phyloP scores from a whole-genome alignment of 225 moss, liverwort and hornwort genomes.

The Physcomitrium patens region DNA sequence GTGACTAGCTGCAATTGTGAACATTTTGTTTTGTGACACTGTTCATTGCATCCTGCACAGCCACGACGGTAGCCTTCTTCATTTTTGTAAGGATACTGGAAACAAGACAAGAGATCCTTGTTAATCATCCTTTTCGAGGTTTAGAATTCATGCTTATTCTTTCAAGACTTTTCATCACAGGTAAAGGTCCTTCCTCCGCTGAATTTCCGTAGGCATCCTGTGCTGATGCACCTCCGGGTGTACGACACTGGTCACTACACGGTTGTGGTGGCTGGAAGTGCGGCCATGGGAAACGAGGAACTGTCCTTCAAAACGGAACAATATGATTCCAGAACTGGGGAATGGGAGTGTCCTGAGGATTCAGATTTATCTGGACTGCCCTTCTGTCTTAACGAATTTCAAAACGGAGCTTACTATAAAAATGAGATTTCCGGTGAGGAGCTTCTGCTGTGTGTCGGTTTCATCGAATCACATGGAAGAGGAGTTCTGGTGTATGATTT shows the following conservation, averaged over 20 bases:
- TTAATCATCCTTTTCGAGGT: too few relatives aligned
- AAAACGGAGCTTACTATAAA: slow-evolving; percentile 37
- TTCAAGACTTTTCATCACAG: too few relatives aligned
- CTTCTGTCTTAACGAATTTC: slow-evolving; percentile 55
- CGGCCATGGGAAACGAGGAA: slow-evolving; percentile 32
- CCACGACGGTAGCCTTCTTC: too few relatives aligned
- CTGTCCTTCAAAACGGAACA: slow-evolving; percentile 41
- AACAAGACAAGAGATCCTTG: too few relatives aligned
- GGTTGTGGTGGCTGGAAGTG: slow-evolving; percentile 47
- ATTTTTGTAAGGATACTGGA: too few relatives aligned
- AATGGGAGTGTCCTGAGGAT: slow-evolving; percentile 29
- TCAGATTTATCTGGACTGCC: slow-evolving; percentile 32
- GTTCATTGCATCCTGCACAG: too few relatives aligned
- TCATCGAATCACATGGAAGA: slow-evolving; percentile 9
- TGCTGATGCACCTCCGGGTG: slow-evolving; percentile 40
- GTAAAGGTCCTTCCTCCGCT: slow-evolving; percentile 33
- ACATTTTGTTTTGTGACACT: too few relatives aligned
- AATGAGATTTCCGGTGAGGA: neutral
- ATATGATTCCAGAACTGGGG: slow-evolving; percentile 36
- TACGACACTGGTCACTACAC: slow-evolving; percentile 29
- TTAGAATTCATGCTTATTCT: too few relatives aligned
- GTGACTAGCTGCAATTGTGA: too few relatives aligned
- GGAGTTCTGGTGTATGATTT: slow-evolving; percentile 45
- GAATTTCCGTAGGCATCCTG: slow-evolving; percentile 29
- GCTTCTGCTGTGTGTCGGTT: slow-evolving; percentile 36